These are phyloP conservation scores for Trichoderma polysporum DNA, from an alignment of 2,329 filamentous ascomycete genomes.

Conservation along the genomic window DNA sequence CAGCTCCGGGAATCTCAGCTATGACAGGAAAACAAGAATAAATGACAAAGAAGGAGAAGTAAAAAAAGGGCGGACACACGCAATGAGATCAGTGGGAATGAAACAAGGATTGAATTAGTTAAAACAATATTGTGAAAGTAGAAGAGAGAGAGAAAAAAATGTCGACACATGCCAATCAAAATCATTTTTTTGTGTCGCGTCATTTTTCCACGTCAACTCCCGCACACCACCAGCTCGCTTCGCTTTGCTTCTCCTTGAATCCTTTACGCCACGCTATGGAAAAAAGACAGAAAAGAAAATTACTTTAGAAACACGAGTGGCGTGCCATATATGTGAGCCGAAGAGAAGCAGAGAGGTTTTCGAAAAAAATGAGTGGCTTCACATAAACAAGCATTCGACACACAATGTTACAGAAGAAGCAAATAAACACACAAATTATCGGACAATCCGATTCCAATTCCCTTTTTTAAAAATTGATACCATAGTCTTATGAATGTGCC, in stretches of 20 bases:
- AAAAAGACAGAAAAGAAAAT: constrained; percentile 12
- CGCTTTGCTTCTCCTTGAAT: constrained; percentile 8
- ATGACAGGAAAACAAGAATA: neutral
- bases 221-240: constrained; percentile 10
- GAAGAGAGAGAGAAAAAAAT: neutral
- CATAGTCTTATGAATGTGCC: neutral
- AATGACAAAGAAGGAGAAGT: neutral
- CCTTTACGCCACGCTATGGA: constrained; percentile 27
- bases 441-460: constrained; percentile 9
- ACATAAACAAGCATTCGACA: neutral
- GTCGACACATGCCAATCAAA: constrained; percentile 13
- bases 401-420: neutral
- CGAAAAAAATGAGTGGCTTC: constrained; percentile 3
- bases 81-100: neutral
- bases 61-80: neutral
- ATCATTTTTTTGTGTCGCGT: constrained; percentile 11
- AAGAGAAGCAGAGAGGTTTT: constrained; percentile 12
- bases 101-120: constrained; percentile 13
- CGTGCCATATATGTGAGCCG: constrained; percentile 15
- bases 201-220: constrained; percentile 13
- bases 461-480: neutral
- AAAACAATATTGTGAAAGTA: neutral
- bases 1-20: constrained; percentile 17
- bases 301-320: constrained; percentile 11
- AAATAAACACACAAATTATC: constrained; percentile 3